A percentile compares a stretch with the other conserved stretches of the same genome.
phyloP scores from a whole-genome alignment of 129 eudicot genomes.

The Helianthus annuus region DNA sequence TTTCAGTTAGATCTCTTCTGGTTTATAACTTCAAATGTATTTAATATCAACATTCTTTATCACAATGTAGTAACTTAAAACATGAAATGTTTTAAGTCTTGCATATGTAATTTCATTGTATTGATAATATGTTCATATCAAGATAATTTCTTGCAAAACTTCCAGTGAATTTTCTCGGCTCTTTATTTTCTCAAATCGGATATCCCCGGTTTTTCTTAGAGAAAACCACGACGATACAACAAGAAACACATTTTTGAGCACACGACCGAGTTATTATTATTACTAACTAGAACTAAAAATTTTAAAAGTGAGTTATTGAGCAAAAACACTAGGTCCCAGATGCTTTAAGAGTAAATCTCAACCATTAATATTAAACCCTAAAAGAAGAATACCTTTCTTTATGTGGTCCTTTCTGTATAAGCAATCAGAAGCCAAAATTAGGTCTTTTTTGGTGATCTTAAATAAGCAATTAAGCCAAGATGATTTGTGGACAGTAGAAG shows the following conservation, averaged over 20 bases:
- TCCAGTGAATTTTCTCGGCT: not conserved
- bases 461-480: conserved; percentile 11
- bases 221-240: not conserved
- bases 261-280: not conserved
- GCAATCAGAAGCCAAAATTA: conserved; percentile 18
- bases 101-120: conserved; percentile 3
- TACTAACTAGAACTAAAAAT: not conserved
- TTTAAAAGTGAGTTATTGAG: not conserved
- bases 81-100: not conserved
- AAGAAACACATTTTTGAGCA: not conserved
- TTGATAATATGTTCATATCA: not conserved
- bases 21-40: conserved; percentile 6
- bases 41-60: not conserved
- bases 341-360: not conserved
- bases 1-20: conserved; percentile 1
- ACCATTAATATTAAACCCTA: not conserved
- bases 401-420: conserved; percentile 3
- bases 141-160: not conserved
- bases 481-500: conserved; percentile 20
- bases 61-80: not conserved
- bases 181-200: not conserved
- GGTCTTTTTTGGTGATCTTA: not conserved
- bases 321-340: not conserved
- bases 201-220: not conserved
- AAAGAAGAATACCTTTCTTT: not conserved